Conservation (phyloP, 2,329 filamentous ascomycete species). For the Cercospora citrullina region DNA sequence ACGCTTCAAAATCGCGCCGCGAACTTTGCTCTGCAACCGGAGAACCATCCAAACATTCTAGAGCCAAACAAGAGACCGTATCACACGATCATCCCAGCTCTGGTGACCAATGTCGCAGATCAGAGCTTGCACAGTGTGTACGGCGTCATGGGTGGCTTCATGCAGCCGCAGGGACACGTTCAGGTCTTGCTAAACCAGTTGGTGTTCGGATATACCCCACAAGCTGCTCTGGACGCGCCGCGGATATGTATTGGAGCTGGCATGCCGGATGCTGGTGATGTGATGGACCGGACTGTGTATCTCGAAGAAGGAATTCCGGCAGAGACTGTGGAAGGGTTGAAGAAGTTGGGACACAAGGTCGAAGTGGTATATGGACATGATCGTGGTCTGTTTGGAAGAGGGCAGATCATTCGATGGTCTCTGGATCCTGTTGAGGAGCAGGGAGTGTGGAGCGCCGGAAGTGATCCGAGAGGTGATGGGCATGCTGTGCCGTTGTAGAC, state of each 20-base stretch:
- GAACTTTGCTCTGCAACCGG: constrained; percentile 71
- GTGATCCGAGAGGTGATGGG: constrained; percentile 85
- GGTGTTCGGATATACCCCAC: constrained; percentile 76
- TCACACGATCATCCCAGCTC: constrained; percentile 94
- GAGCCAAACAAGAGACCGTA: constrained; percentile 86
- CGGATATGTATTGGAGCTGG: constrained; percentile 83
- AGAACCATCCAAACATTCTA: constrained; percentile 74
- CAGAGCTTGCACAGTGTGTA: constrained; percentile 79
- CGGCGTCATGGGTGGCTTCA: constrained; percentile 97
- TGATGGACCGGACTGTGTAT: constrained; percentile 65
- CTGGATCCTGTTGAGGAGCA: constrained; percentile 65
- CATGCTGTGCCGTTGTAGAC: constrained; percentile 52
- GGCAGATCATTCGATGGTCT: constrained; percentile 80
- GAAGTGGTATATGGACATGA: constrained; percentile 64
- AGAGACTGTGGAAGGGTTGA: constrained; percentile 67
- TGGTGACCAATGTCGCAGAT: constrained; percentile 77
- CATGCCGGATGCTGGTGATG: constrained; percentile 61
- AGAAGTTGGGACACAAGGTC: constrained; percentile 70
- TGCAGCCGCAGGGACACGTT: constrained; percentile 96
- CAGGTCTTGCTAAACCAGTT: constrained; percentile 90
- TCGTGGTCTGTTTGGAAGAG: constrained; percentile 75
- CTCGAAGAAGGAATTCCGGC: constrained; percentile 79
- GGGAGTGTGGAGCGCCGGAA: constrained; percentile 81
- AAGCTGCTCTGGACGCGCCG: constrained; percentile 86
- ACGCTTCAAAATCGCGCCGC: constrained; percentile 90